Evolutionary conservation across 1,284 basidiomycete species (phyloP).

Genomic region (Cutaneotrichosporon sp.): DNA sequence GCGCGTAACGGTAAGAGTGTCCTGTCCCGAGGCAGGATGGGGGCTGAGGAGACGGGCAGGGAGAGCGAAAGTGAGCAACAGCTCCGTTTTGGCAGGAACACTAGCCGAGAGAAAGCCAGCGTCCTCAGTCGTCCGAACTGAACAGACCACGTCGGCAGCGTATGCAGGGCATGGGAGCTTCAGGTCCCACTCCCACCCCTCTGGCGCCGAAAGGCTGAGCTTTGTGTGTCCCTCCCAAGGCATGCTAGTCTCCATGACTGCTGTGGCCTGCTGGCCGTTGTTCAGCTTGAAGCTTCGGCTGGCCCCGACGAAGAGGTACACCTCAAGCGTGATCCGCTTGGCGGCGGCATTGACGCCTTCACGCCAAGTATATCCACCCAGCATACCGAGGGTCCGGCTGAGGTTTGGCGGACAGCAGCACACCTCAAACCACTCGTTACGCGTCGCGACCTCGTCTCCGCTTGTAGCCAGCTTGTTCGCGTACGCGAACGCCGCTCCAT

Average conservation of each 20-base stretch:
- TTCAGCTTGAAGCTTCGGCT: constrained; percentile 26
- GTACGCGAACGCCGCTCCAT: constrained; percentile 34
- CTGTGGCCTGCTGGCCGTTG: constrained; percentile 19
- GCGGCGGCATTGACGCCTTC: constrained; percentile 14
- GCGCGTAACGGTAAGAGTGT: constrained; percentile 31
- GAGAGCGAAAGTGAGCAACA: constrained; percentile 22
- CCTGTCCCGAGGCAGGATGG: constrained; percentile 23
- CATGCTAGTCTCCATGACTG: constrained; percentile 28
- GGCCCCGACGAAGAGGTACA: constrained; percentile 31
- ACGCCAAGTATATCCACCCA: constrained; percentile 37
- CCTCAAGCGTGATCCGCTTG: constrained; percentile 22
- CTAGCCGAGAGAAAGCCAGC: constrained; percentile 18
- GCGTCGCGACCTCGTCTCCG: constrained; percentile 26
- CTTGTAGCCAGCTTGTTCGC: constrained; percentile 34
- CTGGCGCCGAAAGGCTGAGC: constrained; percentile 21
- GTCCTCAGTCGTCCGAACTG: not conserved
- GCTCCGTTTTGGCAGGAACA: not conserved
- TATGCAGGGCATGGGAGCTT: constrained; percentile 27
- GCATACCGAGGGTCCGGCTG: constrained; percentile 33
- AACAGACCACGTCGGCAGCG: constrained; percentile 24
- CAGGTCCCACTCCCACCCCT: constrained; percentile 29
- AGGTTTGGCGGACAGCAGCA: constrained; percentile 41
- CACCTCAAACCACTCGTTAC: constrained; percentile 38
- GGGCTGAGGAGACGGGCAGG: constrained; percentile 29
- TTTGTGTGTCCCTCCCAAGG: constrained; percentile 28